Conservation (phyloP, 441 rosid genomes). For the Adansonia madagascariensis region DNA sequence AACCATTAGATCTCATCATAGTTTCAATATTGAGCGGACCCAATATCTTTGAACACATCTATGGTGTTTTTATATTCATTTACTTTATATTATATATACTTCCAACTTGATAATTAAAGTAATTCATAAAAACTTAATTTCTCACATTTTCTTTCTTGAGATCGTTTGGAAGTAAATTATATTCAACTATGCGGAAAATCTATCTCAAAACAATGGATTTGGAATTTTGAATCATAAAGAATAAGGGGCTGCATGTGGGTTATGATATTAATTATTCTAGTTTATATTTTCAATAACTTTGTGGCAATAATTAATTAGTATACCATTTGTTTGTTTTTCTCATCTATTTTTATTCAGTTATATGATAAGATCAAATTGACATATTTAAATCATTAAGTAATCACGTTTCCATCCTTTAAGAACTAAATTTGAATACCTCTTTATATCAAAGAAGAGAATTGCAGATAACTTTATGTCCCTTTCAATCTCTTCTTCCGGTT, state of each 20-base stretch:
- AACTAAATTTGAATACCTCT: too few species aligned
- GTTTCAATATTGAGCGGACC: constrained; percentile 19
- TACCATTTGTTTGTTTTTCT: background rate
- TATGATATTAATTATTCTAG: constrained; percentile 9
- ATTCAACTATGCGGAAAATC: background rate
- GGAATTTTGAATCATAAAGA: background rate
- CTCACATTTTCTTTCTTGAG: background rate
- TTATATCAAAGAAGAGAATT: too few species aligned
- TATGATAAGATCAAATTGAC: too few species aligned
- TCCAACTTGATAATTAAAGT: constrained; percentile 3
- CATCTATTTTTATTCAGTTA: too few species aligned
- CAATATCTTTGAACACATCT: background rate
- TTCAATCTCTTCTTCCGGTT: too few species aligned
- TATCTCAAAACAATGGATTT: constrained; percentile 1
- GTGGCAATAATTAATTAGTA: background rate
- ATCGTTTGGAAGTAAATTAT: background rate
- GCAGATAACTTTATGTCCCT: too few species aligned
- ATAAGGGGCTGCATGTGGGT: background rate
- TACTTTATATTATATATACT: background rate
- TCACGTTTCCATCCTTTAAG: too few species aligned
- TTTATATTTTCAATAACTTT: background rate
- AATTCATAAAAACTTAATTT: background rate
- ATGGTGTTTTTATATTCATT: background rate
- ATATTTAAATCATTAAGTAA: too few species aligned
- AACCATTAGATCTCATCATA: background rate